Evolutionary conservation across 306 rosid genomes (phyloP).

Genomic region (Prunus kanzakura): DNA sequence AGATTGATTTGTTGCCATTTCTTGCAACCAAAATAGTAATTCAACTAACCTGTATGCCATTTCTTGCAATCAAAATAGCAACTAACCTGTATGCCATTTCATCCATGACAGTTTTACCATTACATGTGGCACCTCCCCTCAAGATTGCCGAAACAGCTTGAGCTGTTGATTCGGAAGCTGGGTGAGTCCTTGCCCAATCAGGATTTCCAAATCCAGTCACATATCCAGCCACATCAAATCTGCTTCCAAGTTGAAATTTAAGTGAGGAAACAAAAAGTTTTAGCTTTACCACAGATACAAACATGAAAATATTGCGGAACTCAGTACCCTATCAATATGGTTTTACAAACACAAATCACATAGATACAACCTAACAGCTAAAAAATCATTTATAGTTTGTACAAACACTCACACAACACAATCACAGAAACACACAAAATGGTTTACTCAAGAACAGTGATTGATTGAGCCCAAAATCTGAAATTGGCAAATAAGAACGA

Average conservation of each 20-base stretch:
- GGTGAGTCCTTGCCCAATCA: constrained; percentile 90
- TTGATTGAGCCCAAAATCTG: background rate
- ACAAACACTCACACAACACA: background rate
- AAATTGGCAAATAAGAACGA: background rate
- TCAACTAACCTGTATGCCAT: background rate
- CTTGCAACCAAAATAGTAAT: background rate
- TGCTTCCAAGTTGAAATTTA: constrained; percentile 21
- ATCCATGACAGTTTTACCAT: constrained; percentile 89
- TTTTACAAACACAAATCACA: background rate
- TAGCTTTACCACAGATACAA: background rate
- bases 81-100: constrained; percentile 92
- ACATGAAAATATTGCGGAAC: background rate
- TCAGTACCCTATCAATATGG: background rate
- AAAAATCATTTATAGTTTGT: background rate
- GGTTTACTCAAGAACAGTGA: background rate
- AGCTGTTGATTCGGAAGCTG: constrained; percentile 67
- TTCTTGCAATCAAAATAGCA: background rate
- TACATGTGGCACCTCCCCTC: constrained; percentile 74
- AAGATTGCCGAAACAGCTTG: constrained; percentile 58
- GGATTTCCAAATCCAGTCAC: constrained; percentile 89
- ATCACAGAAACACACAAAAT: background rate
- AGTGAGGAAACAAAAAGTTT: background rate
- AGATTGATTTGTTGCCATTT: background rate
- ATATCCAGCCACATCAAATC: constrained; percentile 79
- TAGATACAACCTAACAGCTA: background rate